phyloP scores from a whole-genome alignment of 2,329 filamentous ascomycete species.

The Colletotrichum neosansevieriae region DNA sequence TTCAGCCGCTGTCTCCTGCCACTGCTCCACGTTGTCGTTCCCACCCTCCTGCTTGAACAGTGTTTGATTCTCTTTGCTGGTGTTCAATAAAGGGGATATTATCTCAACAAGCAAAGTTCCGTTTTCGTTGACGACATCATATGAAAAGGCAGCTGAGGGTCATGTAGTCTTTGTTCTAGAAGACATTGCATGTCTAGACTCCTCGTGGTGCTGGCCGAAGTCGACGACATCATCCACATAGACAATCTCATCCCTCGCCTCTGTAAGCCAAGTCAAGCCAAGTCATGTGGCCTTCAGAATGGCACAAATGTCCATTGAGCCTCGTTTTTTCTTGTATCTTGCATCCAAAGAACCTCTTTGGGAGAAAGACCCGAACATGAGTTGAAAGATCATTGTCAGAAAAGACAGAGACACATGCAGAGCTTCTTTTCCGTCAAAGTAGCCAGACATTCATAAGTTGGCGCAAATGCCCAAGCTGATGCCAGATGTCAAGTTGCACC shows the following conservation, averaged over 20 bases:
- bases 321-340: background rate
- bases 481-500: background rate
- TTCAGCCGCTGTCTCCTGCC: background rate
- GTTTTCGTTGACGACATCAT: background rate
- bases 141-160: background rate
- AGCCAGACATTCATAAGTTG: background rate
- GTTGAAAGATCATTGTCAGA: background rate
- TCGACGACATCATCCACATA: background rate
- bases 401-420: background rate
- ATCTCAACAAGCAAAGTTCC: background rate
- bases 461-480: background rate
- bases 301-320: background rate
- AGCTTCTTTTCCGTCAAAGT: background rate
- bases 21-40: background rate
- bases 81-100: too few relatives aligned
- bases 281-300: background rate
- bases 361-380: background rate
- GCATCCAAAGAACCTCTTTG: background rate
- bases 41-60: too few relatives aligned
- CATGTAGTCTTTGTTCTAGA: background rate
- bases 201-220: too few relatives aligned
- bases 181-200: background rate
- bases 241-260: background rate
- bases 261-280: background rate
- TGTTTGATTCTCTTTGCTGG: too few relatives aligned